Conservation (phyloP, 352 stramenopile species). For the Pythium utonaiense region DNA sequence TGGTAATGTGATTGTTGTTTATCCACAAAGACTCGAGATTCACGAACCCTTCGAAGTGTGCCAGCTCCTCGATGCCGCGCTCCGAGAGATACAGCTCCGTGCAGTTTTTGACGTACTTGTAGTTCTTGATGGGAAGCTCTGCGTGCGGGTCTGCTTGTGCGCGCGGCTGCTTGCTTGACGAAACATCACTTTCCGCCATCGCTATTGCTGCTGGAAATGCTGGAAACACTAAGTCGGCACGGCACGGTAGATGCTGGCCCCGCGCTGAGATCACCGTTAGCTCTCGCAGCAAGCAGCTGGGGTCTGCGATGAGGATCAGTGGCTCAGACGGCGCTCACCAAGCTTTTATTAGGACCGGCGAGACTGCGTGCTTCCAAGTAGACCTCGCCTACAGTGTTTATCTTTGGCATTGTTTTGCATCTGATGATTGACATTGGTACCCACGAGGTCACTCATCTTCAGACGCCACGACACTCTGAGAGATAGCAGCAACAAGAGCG, state of each 20-base stretch:
- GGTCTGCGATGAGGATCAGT: background rate
- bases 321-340: background rate
- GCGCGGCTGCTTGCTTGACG: slow-evolving; percentile 3
- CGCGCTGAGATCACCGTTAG: background rate
- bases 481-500: background rate
- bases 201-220: background rate
- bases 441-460: background rate
- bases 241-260: background rate
- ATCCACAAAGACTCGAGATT: slow-evolving; percentile 90
- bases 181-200: slow-evolving; percentile 6
- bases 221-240: background rate
- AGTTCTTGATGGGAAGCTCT: slow-evolving; percentile 84
- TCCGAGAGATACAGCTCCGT: slow-evolving; percentile 82
- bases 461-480: background rate
- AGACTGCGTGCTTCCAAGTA: background rate
- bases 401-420: background rate
- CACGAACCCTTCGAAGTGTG: slow-evolving; percentile 83
- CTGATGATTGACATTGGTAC: background rate
- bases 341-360: no score
- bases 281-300: background rate
- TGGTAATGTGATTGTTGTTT: slow-evolving; percentile 80
- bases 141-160: slow-evolving; percentile 59
- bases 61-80: slow-evolving; percentile 74
- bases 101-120: slow-evolving; percentile 90
- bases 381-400: background rate